Base-by-base conservation (phyloP, 2,329 filamentous ascomycete species). In the Mycosphaerella sp. region DNA sequence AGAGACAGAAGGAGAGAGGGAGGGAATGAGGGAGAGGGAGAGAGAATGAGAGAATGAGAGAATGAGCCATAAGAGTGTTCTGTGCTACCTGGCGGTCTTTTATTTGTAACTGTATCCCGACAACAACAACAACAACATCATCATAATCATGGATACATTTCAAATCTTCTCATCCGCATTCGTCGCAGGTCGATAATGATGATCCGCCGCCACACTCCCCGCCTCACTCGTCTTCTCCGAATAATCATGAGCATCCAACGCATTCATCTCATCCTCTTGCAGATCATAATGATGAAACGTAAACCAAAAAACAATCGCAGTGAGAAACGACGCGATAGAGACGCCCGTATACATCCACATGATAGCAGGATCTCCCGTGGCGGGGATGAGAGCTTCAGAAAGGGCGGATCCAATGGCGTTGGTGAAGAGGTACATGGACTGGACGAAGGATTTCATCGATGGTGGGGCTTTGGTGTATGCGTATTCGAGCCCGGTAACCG, bases 291-390 rank as follows among this genome's bases (percentile, higher is more conserved):
- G 69, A 56, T 59, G 55, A 59, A 66, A 69, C 29, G 61, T 58
- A 44, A 60, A 49, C 58, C 60, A 68, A 60, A 69, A 68, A 32
- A 66, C 21, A 9, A 63, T 47, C 2, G 59, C 64, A 11, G 60
- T 59, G 17, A 55, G n/a, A 17, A 59, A 53, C 1, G 65, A 58
- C 14, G 57, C 60, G 14, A 64, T 43, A 3, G 59, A 55, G 6
- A 69, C 55, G 8, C 66, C 66, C 17, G 62, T 65, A 54, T 68
- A 68, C 76, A 87, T 79, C 81, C 82, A 86, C 54, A 84, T 64
- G 62, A 86, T 77, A 60, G 81, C 76, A 21, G 85, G 85, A 65
- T 89, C 81, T 53, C 77, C 77, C 6, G 81, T 79, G 4, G 76
- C 70, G 0, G 83, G 81, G 1, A 81, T 77, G 10, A 87, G 71